phyloP scores from a whole-genome alignment of 148 eudicot species.

The Chenopodium album region DNA sequence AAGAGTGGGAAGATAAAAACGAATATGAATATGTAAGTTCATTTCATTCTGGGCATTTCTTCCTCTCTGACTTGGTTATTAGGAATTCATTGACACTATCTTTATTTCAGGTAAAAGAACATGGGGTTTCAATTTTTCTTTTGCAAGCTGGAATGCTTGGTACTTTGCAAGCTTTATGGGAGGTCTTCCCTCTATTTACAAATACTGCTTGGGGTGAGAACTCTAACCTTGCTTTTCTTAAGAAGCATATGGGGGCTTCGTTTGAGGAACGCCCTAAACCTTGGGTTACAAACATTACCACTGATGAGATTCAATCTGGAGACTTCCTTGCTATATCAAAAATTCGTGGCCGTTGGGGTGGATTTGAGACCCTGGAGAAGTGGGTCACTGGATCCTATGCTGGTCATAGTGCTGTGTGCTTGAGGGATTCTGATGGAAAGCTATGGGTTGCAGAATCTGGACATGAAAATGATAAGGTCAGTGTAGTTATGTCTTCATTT shows the following conservation, averaged over 20 bases:
- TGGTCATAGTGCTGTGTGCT: constrained; percentile 90
- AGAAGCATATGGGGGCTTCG: constrained; percentile 83
- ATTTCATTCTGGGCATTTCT: neutral
- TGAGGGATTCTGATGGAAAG: constrained; percentile 83
- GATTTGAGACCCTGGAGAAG: constrained; percentile 94
- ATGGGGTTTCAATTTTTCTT: constrained; percentile 88
- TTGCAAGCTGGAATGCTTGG: constrained; percentile 97
- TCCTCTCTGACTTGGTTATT: constrained; percentile 9
- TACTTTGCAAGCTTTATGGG: constrained; percentile 81
- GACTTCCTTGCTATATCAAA: constrained; percentile 92
- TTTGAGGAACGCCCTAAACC: constrained; percentile 84
- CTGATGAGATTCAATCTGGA: constrained; percentile 85
- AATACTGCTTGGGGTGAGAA: constrained; percentile 90
- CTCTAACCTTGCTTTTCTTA: constrained; percentile 75
- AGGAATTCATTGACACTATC: constrained; percentile 5
- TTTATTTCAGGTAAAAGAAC: constrained; percentile 63
- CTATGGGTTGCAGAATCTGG: constrained; percentile 99
- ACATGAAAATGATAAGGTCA: constrained; percentile 86
- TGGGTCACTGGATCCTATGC: constrained; percentile 98
- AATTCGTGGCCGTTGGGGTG: constrained; percentile 97
- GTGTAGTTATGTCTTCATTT: no score
- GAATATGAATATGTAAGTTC: constrained; percentile 88
- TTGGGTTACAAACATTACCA: constrained; percentile 74
- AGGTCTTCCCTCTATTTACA: constrained; percentile 84
- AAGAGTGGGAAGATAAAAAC: constrained; percentile 81